phyloP scores from a whole-genome alignment of 331 rosid genomes.

The Spiraea crenata region DNA sequence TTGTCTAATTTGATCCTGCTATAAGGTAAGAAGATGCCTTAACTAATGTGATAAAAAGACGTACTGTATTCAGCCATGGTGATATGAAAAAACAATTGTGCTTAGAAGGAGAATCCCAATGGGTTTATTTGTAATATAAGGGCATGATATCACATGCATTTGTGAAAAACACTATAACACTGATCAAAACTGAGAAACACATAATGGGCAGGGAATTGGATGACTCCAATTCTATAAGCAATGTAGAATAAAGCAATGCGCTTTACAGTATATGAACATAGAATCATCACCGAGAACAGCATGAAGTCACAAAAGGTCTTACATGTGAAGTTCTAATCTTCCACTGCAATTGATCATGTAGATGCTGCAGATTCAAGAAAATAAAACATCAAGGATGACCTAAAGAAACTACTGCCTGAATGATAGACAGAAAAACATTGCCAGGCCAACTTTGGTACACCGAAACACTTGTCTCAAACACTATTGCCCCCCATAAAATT shows the following conservation, averaged over 20 bases:
- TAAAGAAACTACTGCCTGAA: constrained; percentile 11
- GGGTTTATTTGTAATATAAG: background rate
- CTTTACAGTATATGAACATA: background rate
- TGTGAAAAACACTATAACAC: background rate
- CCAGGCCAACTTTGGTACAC: background rate
- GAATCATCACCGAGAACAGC: constrained; percentile 5
- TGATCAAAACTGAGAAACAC: background rate
- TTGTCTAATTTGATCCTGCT: constrained; percentile 79
- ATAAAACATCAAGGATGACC: constrained; percentile 7
- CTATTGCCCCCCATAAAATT: background rate
- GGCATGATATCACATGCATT: background rate
- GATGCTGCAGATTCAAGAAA: constrained; percentile 50
- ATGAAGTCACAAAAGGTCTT: constrained; percentile 38
- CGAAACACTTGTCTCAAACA: background rate
- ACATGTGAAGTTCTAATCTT: constrained; percentile 95
- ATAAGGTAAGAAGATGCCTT: constrained; percentile 13
- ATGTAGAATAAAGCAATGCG: background rate
- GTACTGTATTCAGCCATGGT: background rate
- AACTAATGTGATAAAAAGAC: background rate
- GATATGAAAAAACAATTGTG: background rate
- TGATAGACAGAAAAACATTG: background rate
- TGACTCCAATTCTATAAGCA: background rate
- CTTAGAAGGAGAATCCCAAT: background rate
- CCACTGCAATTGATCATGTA: constrained; percentile 94
- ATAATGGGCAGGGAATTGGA: background rate